Percentiles rank a stretch among this genome's conserved stretches.
Evolutionary conservation across 1,284 basidiomycete species (phyloP).

Genomic region (Agaricales sp.): DNA sequence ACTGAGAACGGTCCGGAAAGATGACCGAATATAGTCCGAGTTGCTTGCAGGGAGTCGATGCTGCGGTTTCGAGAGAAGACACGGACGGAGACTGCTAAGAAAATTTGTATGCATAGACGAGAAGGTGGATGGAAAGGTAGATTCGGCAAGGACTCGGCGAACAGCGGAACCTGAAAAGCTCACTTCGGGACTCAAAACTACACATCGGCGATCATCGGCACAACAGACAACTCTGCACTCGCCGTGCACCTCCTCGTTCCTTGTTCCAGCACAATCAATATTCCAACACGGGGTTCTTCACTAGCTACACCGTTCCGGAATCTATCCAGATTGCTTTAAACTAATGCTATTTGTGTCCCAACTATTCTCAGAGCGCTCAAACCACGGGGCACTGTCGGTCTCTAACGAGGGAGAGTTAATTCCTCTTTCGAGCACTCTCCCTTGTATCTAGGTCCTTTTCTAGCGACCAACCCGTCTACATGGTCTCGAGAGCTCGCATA

Average conservation of each 20-base stretch:
- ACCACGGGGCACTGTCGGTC: not conserved
- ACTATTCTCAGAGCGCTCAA: not conserved
- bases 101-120: not conserved
- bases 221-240: not conserved
- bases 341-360: too few species aligned
- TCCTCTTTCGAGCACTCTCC: not conserved
- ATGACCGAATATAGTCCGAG: not conserved
- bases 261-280: not conserved
- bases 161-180: not conserved
- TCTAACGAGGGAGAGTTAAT: not conserved
- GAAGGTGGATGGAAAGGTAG: not conserved
- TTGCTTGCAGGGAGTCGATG: too few species aligned
- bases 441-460: not conserved
- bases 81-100: too few species aligned
- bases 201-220: too few species aligned
- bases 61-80: too few species aligned
- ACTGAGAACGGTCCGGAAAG: not conserved
- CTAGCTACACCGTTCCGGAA: too few species aligned
- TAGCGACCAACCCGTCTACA: too few species aligned
- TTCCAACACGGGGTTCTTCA: too few species aligned
- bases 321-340: too few species aligned
- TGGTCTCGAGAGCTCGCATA: too few species aligned
- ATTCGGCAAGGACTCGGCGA: not conserved
- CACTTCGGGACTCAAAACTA: not conserved
- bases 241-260: not conserved